These are phyloP conservation scores for Lactuca saligna DNA, from an alignment of 129 eudicot genomes.

Conservation along the genomic window DNA sequence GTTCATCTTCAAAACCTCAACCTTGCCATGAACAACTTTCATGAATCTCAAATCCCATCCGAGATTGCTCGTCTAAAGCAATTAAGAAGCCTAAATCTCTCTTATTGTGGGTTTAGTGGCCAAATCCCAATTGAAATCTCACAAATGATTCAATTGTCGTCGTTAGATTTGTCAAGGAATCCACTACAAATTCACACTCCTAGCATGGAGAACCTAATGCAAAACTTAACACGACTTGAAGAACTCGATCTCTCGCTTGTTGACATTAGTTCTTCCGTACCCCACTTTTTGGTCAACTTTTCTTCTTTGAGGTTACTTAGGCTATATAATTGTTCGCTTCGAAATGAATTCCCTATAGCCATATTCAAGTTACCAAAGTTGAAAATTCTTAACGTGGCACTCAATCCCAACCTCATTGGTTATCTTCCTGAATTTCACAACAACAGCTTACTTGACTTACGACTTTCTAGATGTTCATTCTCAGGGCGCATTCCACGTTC, in stretches of 20 bases:
- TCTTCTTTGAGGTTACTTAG: conserved; percentile 13
- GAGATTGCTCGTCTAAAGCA: background rate
- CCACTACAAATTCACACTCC: background rate
- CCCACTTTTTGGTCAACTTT: conserved; percentile 23
- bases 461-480: background rate
- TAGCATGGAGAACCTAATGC: conserved; percentile 1
- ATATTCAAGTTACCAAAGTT: conserved; percentile 29
- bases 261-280: conserved; percentile 25
- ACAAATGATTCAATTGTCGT: conserved; percentile 12
- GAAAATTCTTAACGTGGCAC: background rate
- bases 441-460: conserved; percentile 20
- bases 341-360: conserved; percentile 22
- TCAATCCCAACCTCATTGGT: conserved; percentile 26
- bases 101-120: conserved; percentile 18
- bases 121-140: conserved; percentile 34
- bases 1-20: conserved; percentile 29
- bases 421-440: conserved; percentile 32
- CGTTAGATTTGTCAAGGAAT: conserved; percentile 22
- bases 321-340: background rate
- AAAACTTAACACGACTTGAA: conserved; percentile 27
- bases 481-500: conserved; percentile 20
- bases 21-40: conserved; percentile 25
- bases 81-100: conserved; percentile 22
- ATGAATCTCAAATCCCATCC: conserved; percentile 23
- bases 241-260: conserved; percentile 22